Conservation (phyloP, 805 yeast species). For the Lachancea sp. region DNA sequence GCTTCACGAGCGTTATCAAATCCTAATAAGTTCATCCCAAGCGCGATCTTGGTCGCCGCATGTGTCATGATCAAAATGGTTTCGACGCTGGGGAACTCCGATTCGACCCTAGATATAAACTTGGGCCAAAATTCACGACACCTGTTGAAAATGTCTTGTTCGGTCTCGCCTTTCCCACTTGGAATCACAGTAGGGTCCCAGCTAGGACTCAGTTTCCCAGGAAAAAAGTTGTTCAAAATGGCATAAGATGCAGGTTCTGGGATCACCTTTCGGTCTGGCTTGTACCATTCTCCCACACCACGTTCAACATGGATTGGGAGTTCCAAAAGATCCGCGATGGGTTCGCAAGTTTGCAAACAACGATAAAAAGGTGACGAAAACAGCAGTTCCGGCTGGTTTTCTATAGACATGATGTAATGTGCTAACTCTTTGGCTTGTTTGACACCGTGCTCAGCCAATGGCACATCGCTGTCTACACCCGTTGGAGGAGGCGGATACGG, state of each 20-base stretch:
- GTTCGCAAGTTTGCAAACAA: slow-evolving; percentile 76
- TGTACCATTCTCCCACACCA: slow-evolving; percentile 92
- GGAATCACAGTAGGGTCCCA: slow-evolving; percentile 59
- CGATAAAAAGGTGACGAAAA: slow-evolving; percentile 83
- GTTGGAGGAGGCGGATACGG: slow-evolving; percentile 82
- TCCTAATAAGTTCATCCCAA: slow-evolving; percentile 70
- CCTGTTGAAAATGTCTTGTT: slow-evolving; percentile 60
- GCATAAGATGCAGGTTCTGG: slow-evolving; percentile 61
- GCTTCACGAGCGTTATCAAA: slow-evolving; percentile 45
- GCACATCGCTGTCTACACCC: slow-evolving; percentile 85
- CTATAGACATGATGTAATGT: slow-evolving; percentile 42
- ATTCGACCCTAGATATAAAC: slow-evolving; percentile 54
- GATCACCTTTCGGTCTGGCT: slow-evolving; percentile 55
- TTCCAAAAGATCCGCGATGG: slow-evolving; percentile 54
- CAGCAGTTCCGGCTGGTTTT: slow-evolving; percentile 62
- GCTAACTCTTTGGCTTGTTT: slow-evolving; percentile 82
- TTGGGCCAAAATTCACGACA: slow-evolving; percentile 46
- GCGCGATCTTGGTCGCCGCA: slow-evolving; percentile 87
- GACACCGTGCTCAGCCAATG: slow-evolving; percentile 80
- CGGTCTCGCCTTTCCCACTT: slow-evolving; percentile 64
- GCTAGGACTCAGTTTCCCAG: slow-evolving; percentile 36
- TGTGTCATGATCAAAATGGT: slow-evolving; percentile 75
- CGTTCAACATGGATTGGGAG: slow-evolving; percentile 61
- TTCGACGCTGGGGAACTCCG: slow-evolving; percentile 51
- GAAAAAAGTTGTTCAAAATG: slow-evolving; percentile 48